Percentiles rank a stretch among this genome's conserved stretches.
Evolutionary conservation across 768 basidiomycete genomes (phyloP).

Genomic region (Suillus luteus): DNA sequence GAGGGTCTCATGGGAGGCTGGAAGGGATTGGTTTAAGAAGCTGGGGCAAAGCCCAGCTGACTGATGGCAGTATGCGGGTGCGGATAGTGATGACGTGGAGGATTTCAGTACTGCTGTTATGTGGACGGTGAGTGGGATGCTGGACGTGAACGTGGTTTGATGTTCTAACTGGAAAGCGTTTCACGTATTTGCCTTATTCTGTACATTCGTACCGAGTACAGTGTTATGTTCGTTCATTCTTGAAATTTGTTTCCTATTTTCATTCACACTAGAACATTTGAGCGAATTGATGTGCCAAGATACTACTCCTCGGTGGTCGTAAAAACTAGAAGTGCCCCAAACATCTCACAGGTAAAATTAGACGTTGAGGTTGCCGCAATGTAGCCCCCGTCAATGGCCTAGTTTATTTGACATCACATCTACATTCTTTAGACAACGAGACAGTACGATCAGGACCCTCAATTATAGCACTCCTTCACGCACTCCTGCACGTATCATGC

Average conservation of each 20-base stretch:
- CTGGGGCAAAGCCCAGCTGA: neutral
- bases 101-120: slow-evolving; percentile 50
- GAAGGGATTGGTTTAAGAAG: slow-evolving; percentile 49
- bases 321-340: neutral
- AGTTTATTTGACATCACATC: neutral
- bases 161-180: neutral
- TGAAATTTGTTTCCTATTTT: neutral
- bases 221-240: neutral
- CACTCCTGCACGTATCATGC: no score
- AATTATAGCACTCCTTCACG: no score
- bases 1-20: slow-evolving; percentile 54
- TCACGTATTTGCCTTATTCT: neutral
- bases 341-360: no score
- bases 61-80: slow-evolving; percentile 31
- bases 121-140: slow-evolving; percentile 49
- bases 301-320: neutral
- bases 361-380: neutral
- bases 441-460: no score
- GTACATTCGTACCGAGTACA: neutral
- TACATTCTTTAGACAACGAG: neutral
- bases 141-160: slow-evolving; percentile 31
- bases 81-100: slow-evolving; percentile 43
- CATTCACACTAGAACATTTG: neutral
- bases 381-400: neutral
- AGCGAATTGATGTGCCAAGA: neutral